Evolutionary conservation across 164 flowering plant species (phyloP).

Genomic region (Vitis rotundifolia): DNA sequence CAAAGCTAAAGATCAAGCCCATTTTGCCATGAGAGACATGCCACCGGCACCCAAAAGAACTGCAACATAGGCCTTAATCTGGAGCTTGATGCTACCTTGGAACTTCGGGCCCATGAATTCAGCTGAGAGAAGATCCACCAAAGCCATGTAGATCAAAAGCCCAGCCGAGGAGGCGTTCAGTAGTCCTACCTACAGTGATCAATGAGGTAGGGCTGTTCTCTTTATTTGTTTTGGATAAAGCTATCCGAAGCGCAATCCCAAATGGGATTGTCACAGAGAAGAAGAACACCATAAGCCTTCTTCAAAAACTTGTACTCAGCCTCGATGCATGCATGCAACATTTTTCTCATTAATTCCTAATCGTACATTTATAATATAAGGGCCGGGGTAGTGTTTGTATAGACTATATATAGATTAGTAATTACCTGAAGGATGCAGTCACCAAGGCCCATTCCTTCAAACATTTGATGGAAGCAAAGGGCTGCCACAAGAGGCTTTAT

Average conservation of each 20-base stretch:
- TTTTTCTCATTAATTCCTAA: too few relatives aligned
- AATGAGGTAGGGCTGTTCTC: constrained; percentile 42
- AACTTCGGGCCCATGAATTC: constrained; percentile 51
- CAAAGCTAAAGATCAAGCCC: constrained; percentile 31
- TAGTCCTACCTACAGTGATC: constrained; percentile 45
- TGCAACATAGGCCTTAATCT: constrained; percentile 27
- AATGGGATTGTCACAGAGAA: constrained; percentile 53
- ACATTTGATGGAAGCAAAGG: constrained; percentile 62
- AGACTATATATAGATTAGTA: too few relatives aligned
- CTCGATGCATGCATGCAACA: constrained; percentile 9
- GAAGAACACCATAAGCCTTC: constrained; percentile 46
- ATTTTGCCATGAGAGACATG: constrained; percentile 48
- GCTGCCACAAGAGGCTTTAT: constrained; percentile 54
- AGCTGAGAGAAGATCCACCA: constrained; percentile 48
- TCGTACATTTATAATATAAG: too few relatives aligned
- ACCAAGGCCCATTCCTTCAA: constrained; percentile 65
- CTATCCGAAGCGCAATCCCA: constrained; percentile 47
- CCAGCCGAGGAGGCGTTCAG: constrained; percentile 51
- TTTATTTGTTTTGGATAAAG: constrained; percentile 34
- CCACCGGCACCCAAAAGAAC: constrained; percentile 51
- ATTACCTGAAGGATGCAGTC: constrained; percentile 57
- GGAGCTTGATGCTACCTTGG: constrained; percentile 42
- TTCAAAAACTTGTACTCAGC: constrained; percentile 37
- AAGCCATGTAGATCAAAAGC: constrained; percentile 47
- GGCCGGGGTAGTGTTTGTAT: not conserved